Percentiles rank a stretch among this genome's conserved stretches.
These are phyloP conservation scores for Ophiostoma ulmi DNA, from an alignment of 2,329 filamentous ascomycete species.

Conservation along the genomic window DNA sequence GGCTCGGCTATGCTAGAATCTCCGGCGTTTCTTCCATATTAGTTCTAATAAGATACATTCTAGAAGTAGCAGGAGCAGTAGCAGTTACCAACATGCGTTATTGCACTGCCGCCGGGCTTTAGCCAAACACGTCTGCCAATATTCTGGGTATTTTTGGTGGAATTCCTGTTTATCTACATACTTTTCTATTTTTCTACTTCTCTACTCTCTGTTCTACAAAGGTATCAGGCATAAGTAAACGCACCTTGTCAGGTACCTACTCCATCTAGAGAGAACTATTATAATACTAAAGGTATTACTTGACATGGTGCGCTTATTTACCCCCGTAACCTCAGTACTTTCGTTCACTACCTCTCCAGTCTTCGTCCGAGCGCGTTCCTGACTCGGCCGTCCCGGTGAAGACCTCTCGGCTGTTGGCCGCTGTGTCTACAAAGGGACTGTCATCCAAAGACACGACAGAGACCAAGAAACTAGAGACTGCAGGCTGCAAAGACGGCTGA, in stretches of 20 bases:
- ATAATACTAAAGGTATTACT: too few relatives aligned
- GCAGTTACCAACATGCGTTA: background rate
- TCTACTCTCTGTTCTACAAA: background rate
- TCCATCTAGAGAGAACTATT: too few relatives aligned
- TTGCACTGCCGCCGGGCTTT: background rate
- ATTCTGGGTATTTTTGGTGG: too few relatives aligned
- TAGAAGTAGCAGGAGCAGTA: background rate
- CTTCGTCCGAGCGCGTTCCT: background rate
- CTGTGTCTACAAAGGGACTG: background rate
- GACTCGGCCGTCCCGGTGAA: constrained; percentile 1
- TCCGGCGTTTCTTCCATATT: background rate
- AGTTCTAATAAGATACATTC: background rate
- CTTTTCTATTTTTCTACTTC: background rate
- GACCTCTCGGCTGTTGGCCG: background rate
- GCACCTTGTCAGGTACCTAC: too few relatives aligned
- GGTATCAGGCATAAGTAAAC: too few relatives aligned
- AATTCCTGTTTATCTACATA: background rate
- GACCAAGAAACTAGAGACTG: background rate
- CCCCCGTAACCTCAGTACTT: too few relatives aligned
- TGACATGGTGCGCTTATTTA: too few relatives aligned
- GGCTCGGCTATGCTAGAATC: background rate
- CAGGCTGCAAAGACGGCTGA: background rate
- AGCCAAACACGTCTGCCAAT: constrained; percentile 10
- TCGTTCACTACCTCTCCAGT: too few relatives aligned
- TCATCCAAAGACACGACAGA: background rate